A percentile compares a stretch with the other conserved stretches of the same genome.
Conservation (phyloP, 2,329 filamentous ascomycete species). For the Passalora sequoiae region DNA sequence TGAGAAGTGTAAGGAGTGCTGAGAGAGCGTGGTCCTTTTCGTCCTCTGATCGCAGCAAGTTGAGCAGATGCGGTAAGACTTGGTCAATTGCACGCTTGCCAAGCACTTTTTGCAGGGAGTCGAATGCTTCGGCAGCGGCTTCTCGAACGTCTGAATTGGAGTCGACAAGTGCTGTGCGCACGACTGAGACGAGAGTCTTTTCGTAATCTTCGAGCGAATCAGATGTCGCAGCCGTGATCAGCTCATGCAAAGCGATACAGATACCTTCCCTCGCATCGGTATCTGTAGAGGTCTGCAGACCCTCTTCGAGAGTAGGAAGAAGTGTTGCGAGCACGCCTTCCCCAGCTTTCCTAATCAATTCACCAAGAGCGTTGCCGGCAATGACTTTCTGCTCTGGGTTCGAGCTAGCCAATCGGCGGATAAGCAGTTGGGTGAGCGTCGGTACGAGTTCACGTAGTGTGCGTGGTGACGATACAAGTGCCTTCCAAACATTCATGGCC, state of each 20-base stretch:
- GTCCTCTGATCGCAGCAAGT: conserved; percentile 76
- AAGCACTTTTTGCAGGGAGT: conserved; percentile 85
- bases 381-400: conserved; percentile 99
- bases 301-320: conserved; percentile 86
- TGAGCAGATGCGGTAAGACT: conserved; percentile 86
- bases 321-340: conserved; percentile 85
- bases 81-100: conserved; percentile 95
- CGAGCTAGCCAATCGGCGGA: conserved; percentile 84
- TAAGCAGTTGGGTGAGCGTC: conserved; percentile 89
- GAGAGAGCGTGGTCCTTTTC: conserved; percentile 89
- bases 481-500: conserved; percentile 93
- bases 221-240: conserved; percentile 80
- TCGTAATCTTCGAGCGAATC: conserved; percentile 92
- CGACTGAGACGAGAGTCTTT: conserved; percentile 88
- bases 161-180: conserved; percentile 87
- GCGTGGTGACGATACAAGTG: conserved; percentile 82
- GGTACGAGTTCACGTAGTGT: conserved; percentile 94
- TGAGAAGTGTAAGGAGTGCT: conserved; percentile 87
- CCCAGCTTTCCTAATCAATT: conserved; percentile 93
- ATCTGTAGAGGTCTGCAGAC: conserved; percentile 80
- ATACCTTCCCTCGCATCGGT: conserved; percentile 94
- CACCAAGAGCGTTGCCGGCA: conserved; percentile 91
- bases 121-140: conserved; percentile 93
- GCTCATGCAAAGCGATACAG: conserved; percentile 88
- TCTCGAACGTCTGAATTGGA: conserved; percentile 85